phyloP scores from a whole-genome alignment of 768 basidiomycete genomes.

The Mycena kentingensis region DNA sequence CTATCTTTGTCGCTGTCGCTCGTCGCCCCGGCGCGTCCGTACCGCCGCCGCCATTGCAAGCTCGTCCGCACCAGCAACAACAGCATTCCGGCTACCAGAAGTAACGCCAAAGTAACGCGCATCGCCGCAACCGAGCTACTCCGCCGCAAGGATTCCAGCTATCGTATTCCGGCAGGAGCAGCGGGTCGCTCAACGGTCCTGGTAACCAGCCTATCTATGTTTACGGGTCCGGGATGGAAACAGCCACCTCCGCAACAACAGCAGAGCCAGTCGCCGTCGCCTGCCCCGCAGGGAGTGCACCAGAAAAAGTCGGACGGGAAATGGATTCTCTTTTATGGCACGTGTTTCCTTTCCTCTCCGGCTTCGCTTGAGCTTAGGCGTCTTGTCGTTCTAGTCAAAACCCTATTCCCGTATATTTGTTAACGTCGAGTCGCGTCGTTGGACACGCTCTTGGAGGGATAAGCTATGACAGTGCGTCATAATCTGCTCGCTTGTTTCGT shows the following conservation, averaged over 20 bases:
- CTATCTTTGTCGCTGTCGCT: constrained; percentile 19
- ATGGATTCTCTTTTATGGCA: constrained; percentile 87
- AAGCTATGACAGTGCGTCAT: no score
- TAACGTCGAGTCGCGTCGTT: no score
- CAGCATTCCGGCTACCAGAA: constrained; percentile 26
- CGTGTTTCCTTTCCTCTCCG: constrained; percentile 34
- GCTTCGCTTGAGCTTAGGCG: constrained; percentile 8
- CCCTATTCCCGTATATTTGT: constrained; percentile 87
- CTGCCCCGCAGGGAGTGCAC: constrained; percentile 40
- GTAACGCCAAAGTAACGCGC: no score
- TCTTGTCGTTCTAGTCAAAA: constrained; percentile 76
- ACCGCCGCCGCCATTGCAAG: not conserved
- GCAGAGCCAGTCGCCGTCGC: constrained; percentile 54
- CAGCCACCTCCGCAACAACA: constrained; percentile 12
- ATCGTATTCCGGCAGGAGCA: not conserved
- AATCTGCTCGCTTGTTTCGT: no score
- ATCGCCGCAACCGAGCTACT: constrained; percentile 3
- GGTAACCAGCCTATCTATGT: constrained; percentile 26
- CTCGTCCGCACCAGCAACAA: not conserved
- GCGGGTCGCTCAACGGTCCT: constrained; percentile 15
- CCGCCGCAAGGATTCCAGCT: not conserved
- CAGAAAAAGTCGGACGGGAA: constrained; percentile 74
- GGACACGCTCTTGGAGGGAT: no score
- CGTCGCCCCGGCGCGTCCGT: constrained; percentile 7
- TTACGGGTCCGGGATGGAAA: constrained; percentile 25